Evolutionary conservation across 1,284 basidiomycete species (phyloP).

Genomic region (Ustilago vetiveriae): DNA sequence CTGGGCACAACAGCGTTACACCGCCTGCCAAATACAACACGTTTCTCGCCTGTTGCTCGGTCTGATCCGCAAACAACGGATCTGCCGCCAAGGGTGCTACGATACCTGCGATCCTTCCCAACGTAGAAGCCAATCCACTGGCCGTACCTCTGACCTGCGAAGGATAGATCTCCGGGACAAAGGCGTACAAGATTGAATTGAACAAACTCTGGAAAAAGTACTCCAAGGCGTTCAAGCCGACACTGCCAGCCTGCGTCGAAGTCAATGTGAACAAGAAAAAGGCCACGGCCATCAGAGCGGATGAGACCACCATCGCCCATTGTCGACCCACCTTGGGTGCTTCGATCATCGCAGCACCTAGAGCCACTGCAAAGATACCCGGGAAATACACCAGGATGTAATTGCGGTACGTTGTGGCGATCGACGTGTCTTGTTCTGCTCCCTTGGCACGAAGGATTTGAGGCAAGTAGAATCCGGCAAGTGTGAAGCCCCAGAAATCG

Average conservation of each 20-base stretch:
- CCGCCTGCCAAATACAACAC: constrained; percentile 56
- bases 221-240: constrained; percentile 67
- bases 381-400: constrained; percentile 51
- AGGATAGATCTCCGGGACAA: constrained; percentile 68
- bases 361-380: constrained; percentile 50
- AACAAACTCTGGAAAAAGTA: constrained; percentile 68
- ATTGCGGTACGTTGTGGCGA: constrained; percentile 68
- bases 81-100: constrained; percentile 67
- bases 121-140: constrained; percentile 66
- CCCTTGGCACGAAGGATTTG: constrained; percentile 67
- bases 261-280: constrained; percentile 69
- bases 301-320: constrained; percentile 68
- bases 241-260: constrained; percentile 35
- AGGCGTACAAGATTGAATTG: constrained; percentile 69
- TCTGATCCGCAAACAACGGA: constrained; percentile 74
- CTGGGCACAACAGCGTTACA: constrained; percentile 48
- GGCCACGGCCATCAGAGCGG: constrained; percentile 67
- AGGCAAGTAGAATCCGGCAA: constrained; percentile 68
- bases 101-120: constrained; percentile 67
- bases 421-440: constrained; percentile 59
- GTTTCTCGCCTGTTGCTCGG: constrained; percentile 36
- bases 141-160: constrained; percentile 68
- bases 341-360: constrained; percentile 67
- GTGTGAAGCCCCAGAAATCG: constrained; percentile 67
- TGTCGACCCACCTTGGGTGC: constrained; percentile 68